A percentile compares a stretch with the other conserved stretches of the same genome.
Conservation (phyloP, 2,329 filamentous ascomycete species). For the Aspergillus pseudonomiae region DNA sequence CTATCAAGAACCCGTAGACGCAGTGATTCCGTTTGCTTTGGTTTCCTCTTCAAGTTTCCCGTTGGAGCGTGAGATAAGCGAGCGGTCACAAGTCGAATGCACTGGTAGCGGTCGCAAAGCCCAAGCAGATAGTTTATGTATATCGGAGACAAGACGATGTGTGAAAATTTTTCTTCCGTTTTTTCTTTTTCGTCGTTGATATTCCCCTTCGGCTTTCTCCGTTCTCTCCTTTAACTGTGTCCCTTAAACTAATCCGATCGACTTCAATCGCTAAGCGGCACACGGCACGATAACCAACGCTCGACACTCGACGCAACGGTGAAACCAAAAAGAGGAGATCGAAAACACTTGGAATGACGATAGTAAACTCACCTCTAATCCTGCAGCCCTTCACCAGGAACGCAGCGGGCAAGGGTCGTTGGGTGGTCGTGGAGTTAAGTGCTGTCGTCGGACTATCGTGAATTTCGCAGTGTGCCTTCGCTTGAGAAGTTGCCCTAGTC, state of each 20-base stretch:
- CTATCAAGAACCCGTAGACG: neutral
- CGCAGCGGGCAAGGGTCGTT: constrained; percentile 45
- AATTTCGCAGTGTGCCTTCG: constrained; percentile 51
- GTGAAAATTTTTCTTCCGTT: neutral
- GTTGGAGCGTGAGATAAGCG: neutral
- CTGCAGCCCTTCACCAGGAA: constrained; percentile 50
- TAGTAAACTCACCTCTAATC: constrained; percentile 46
- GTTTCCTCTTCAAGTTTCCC: neutral
- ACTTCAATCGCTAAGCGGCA: constrained; percentile 1
- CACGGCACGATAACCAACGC: constrained; percentile 5
- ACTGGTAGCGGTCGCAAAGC: neutral
- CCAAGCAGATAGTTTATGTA: neutral
- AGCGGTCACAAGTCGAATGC: constrained; percentile 1
- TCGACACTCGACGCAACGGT: constrained; percentile 1
- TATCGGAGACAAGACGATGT: constrained; percentile 4
- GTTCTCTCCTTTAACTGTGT: constrained; percentile 6
- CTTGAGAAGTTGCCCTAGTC: constrained; percentile 49
- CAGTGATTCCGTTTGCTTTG: neutral
- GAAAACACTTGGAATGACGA: constrained; percentile 14
- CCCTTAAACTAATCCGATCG: constrained; percentile 2
- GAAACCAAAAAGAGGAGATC: constrained; percentile 30
- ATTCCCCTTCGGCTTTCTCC: neutral
- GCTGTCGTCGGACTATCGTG: constrained; percentile 43
- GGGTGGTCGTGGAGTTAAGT: constrained; percentile 44
- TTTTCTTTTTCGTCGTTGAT: neutral